Evolutionary conservation across 345 rosid species (phyloP).

Genomic region (Trapa incisa): DNA sequence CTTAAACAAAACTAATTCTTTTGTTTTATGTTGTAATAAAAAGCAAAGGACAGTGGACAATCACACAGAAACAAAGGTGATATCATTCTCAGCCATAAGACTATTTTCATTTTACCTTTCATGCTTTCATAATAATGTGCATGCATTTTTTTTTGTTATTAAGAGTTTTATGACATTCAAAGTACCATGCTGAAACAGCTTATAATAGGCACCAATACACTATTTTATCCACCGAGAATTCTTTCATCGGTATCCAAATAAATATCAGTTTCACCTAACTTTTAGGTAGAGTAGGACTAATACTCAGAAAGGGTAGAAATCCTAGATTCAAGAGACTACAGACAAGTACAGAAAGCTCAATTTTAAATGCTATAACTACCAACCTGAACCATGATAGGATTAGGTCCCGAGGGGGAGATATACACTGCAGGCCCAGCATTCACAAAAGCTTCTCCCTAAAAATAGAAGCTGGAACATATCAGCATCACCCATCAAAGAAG

Average conservation of each 20-base stretch:
- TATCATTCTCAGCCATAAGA: too few species aligned
- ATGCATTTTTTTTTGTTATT: neutral
- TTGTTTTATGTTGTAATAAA: neutral
- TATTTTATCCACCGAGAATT: neutral
- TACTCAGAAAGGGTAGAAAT: neutral
- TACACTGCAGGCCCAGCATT: slow-evolving; percentile 93
- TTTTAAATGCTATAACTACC: slow-evolving; percentile 2
- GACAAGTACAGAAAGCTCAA: neutral
- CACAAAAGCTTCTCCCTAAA: slow-evolving; percentile 57
- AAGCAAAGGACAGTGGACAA: neutral
- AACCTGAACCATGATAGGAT: slow-evolving; percentile 97
- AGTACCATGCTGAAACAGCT: neutral
- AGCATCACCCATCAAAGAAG: neutral
- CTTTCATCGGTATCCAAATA: neutral
- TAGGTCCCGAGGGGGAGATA: slow-evolving; percentile 82
- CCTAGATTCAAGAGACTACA: neutral
- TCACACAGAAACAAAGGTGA: neutral
- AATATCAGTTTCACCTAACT: neutral
- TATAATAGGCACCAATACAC: neutral
- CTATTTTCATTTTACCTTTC: too few species aligned
- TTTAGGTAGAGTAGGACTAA: neutral
- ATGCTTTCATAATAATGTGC: too few species aligned
- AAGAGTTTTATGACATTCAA: neutral
- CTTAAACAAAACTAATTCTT: neutral
- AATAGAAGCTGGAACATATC: neutral